Percentiles rank a stretch among this genome's conserved stretches.
phyloP scores from a whole-genome alignment of 495 filamentous ascomycete species.

The Penicillium riverlandense region DNA sequence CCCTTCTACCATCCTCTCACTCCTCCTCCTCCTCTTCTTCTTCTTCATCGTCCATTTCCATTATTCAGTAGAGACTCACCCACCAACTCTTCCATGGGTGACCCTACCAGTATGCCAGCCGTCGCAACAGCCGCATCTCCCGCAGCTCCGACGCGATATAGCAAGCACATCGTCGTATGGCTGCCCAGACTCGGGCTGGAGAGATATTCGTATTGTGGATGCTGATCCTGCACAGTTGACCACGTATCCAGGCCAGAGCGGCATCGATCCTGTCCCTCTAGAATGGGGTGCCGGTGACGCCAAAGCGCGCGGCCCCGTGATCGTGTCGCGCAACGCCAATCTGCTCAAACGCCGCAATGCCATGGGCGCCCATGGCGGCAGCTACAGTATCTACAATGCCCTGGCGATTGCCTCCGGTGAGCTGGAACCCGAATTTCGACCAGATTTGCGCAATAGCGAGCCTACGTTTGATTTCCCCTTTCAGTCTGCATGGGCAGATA shows the following conservation, averaged over 20 bases:
- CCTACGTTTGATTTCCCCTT: conserved; percentile 82
- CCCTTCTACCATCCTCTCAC: not conserved
- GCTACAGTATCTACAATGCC: conserved; percentile 96
- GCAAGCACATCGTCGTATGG: conserved; percentile 39
- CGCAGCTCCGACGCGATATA: conserved; percentile 21
- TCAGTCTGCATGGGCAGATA: conserved; percentile 83
- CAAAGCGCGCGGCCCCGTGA: conserved; percentile 72
- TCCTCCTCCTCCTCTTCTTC: not conserved
- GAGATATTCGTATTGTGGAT: not conserved
- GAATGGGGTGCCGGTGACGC: conserved; percentile 81
- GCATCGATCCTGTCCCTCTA: conserved; percentile 83
- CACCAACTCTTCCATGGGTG: not conserved
- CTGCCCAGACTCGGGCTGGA: not conserved
- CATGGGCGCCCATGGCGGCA: conserved; percentile 85
- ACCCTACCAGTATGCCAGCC: conserved; percentile 14
- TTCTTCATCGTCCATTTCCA: not conserved
- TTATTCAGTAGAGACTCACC: too few species aligned
- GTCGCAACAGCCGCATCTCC: conserved; percentile 13
- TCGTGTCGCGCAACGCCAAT: conserved; percentile 69
- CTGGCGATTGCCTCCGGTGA: conserved; percentile 88
- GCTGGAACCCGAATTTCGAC: conserved; percentile 74
- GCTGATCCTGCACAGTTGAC: conserved; percentile 44
- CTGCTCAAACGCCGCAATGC: conserved; percentile 85
- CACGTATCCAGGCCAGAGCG: conserved; percentile 89
- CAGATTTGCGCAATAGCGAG: conserved; percentile 92